Percentiles rank a stretch among this genome's conserved stretches.
phyloP scores from a whole-genome alignment of 164 flowering plant genomes.

The Santalum album region DNA sequence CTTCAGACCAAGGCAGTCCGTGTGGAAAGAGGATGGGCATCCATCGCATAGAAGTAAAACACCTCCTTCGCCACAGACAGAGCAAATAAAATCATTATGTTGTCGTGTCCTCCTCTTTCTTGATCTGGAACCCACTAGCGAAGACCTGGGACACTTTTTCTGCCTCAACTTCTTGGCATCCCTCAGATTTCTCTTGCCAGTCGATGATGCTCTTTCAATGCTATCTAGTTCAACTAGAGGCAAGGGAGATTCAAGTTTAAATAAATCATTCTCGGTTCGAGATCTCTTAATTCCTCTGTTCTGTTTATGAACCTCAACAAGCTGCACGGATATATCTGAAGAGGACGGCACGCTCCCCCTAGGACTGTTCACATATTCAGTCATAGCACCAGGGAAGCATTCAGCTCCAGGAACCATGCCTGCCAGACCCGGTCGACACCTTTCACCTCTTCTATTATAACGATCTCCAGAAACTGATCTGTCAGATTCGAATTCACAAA shows the following conservation, averaged over 20 bases:
- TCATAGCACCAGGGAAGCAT: conserved; percentile 35
- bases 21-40: conserved; percentile 85
- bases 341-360: too few relatives aligned
- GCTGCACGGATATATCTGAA: too few relatives aligned
- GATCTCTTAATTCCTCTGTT: too few relatives aligned
- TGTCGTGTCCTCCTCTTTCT: conserved; percentile 55
- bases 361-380: conserved; percentile 13
- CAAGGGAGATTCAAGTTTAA: too few relatives aligned
- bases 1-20: conserved; percentile 59
- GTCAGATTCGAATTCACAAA: too few relatives aligned
- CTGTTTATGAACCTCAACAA: too few relatives aligned
- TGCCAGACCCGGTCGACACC: conserved; percentile 23
- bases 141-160: conserved; percentile 12
- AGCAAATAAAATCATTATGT: conserved; percentile 57
- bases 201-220: too few relatives aligned
- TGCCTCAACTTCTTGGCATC: conserved; percentile 12
- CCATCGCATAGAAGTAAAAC: conserved; percentile 64
- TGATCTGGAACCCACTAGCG: conserved; percentile 25
- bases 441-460: too few relatives aligned
- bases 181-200: conserved; percentile 13
- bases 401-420: conserved; percentile 23
- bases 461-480: too few relatives aligned
- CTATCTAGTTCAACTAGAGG: too few relatives aligned
- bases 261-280: too few relatives aligned
- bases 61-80: conserved; percentile 78